Percentiles rank a stretch among this genome's conserved stretches.
Conservation (phyloP, 306 rosid species). For the Prunus campanulata region DNA sequence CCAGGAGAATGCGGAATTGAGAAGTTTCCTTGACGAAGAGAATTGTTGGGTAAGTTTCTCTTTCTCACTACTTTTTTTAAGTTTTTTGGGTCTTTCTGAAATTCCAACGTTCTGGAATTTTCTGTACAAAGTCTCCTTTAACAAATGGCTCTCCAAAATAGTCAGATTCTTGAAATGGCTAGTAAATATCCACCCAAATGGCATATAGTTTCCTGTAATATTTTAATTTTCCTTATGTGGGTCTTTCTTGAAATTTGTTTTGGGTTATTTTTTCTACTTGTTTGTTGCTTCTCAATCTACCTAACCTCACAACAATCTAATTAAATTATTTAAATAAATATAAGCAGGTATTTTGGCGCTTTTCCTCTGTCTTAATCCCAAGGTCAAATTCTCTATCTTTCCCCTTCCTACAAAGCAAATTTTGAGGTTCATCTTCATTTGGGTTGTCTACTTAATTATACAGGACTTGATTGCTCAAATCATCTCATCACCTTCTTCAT, state of each 20-base stretch:
- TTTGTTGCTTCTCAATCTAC: constrained; percentile 41
- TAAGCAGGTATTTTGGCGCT: constrained; percentile 26
- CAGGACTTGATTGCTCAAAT: constrained; percentile 19
- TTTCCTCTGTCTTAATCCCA: constrained; percentile 15
- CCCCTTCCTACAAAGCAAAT: constrained; percentile 21
- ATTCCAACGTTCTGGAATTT: constrained; percentile 31
- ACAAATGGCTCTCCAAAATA: background rate
- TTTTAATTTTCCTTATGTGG: background rate
- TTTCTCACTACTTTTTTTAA: background rate
- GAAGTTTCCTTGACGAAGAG: constrained; percentile 23
- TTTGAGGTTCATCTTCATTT: constrained; percentile 34
- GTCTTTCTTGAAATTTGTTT: constrained; percentile 12
- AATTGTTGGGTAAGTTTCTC: constrained; percentile 27
- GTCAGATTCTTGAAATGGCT: constrained; percentile 22
- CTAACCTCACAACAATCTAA: constrained; percentile 26
- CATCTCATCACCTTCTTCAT: constrained; percentile 16
- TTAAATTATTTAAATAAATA: constrained; percentile 13
- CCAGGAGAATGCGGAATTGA: background rate
- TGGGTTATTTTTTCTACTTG: constrained; percentile 11
- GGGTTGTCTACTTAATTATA: constrained; percentile 15
- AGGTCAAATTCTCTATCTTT: constrained; percentile 32
- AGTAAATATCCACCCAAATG: constrained; percentile 16
- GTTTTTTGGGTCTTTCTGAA: background rate
- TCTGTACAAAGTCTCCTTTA: background rate
- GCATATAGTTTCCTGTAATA: background rate